Percentiles rank a stretch among this genome's conserved stretches.
Evolutionary conservation across 176 grass and related monocot species (phyloP).

Genomic region (Themeda triandra): DNA sequence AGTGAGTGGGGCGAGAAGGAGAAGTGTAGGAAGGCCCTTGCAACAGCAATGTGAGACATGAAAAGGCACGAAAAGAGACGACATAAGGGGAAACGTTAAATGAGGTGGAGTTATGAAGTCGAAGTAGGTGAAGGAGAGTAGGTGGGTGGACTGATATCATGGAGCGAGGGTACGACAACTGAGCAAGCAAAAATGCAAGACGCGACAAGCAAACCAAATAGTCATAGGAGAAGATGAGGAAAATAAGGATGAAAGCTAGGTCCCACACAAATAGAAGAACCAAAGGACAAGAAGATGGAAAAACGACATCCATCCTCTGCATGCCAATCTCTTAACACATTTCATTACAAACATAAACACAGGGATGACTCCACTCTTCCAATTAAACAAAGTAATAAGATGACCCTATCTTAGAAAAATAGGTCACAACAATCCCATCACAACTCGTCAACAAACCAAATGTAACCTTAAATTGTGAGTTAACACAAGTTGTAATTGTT

Average conservation of each 20-base stretch:
- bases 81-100: fast-evolving
- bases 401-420: neutral
- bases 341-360: neutral
- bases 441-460: neutral
- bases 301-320: neutral
- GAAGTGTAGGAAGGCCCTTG: neutral
- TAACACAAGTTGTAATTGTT: neutral
- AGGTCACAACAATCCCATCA: neutral
- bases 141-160: too few species aligned
- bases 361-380: neutral
- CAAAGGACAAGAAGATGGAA: neutral
- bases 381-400: neutral
- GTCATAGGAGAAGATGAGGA: too few species aligned
- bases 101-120: neutral
- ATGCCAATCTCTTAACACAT: neutral
- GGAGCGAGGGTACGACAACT: neutral
- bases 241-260: neutral
- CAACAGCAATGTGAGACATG: too few species aligned
- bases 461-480: neutral
- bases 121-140: neutral
- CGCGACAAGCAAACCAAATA: neutral
- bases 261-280: neutral
- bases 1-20: neutral
- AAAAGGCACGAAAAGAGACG: too few species aligned
- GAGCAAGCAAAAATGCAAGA: neutral